phyloP scores from a whole-genome alignment of 495 filamentous ascomycete species.

The Penicillium simplicissimum region DNA sequence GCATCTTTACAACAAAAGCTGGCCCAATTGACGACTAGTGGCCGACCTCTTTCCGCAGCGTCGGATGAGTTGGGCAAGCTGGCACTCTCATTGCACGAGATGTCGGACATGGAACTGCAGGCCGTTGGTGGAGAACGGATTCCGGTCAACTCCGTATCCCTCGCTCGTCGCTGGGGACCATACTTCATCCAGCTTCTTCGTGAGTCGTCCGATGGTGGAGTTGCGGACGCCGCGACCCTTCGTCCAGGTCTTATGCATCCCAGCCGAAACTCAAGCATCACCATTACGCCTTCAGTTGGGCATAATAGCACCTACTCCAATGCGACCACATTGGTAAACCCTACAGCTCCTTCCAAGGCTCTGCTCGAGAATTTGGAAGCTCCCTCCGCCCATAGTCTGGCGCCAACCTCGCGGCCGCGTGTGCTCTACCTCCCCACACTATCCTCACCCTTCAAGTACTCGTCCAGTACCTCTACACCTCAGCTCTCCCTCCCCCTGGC shows the following conservation, averaged over 20 bases:
- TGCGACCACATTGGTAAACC: conserved; percentile 57
- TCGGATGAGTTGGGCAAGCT: conserved; percentile 85
- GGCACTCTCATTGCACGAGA: conserved; percentile 73
- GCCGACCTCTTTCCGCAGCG: conserved; percentile 64
- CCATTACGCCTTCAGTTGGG: conserved; percentile 73
- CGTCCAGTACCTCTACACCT: conserved; percentile 91
- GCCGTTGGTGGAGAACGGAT: conserved; percentile 88
- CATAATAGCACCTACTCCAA: conserved; percentile 61
- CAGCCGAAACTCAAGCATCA: conserved; percentile 77
- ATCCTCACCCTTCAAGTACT: conserved; percentile 83
- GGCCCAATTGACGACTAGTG: conserved; percentile 65
- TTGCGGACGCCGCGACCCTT: conserved; percentile 54
- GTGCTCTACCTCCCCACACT: conserved; percentile 94
- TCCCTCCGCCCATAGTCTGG: conserved; percentile 52
- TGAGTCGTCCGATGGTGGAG: conserved; percentile 59
- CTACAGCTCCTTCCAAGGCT: conserved; percentile 47
- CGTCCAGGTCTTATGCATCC: conserved; percentile 46
- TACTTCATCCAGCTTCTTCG: conserved; percentile 90
- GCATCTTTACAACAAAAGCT: conserved; percentile 59
- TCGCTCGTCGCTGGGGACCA: conserved; percentile 87
- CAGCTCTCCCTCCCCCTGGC: conserved; percentile 71
- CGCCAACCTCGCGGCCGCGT: conserved; percentile 73
- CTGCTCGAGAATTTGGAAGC: conserved; percentile 46
- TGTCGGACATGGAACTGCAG: conserved; percentile 97
- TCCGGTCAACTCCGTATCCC: conserved; percentile 88